Evolutionary conservation across 2,329 filamentous ascomycete species (phyloP), one percentile per base, ranked within the genome.

Genomic region (Sporothrix humicola): DNA sequence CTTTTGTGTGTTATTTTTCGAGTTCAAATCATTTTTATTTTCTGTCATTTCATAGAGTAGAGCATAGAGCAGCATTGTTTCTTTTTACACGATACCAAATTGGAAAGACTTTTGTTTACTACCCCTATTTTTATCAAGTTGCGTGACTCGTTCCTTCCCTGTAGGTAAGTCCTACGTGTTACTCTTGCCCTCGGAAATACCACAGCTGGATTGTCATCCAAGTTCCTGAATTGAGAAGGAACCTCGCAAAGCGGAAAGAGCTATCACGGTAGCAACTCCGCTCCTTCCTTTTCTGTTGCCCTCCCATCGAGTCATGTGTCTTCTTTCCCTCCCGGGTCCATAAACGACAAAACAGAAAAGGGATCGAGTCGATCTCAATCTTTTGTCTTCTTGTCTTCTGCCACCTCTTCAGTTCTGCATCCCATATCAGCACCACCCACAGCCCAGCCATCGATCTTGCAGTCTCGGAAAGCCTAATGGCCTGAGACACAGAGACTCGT

Each of bases 391-490:
- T 8, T 23, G n/a, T 13, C n/a, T 8, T 42, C 4, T 17, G 37
- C 52, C n/a, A 31, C 26, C 9, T 31, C 15, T 5, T 31, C 46
- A 37, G 15, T 20, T 13, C 23, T 13, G 3, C 26, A 8, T 37
- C 46, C 20, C 61, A n/a, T n/a, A 52, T 37, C 65, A 2, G 2
- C 5, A 31, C 20, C 20, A n/a, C 3, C 46, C 26, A 63, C 31
- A 20, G 12, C 15, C 13, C 4, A n/a, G 52, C 31, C 15, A 52
- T 8, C 15, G 26, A 31, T 68, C 65, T 37, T n/a, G 23, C 10
- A 37, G 65, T 68, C 65, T 68, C 52, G 65, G 65, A 52, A 26
- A 68, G 65, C 26, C 65, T 68, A 37, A 68, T 37, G 65, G 65
- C 65, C 65, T 52, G 8, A 52, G 65, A 68, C 65, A n/a, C 59